Conservation (phyloP, 257 asterid species). For the Nemophila menziesii region DNA sequence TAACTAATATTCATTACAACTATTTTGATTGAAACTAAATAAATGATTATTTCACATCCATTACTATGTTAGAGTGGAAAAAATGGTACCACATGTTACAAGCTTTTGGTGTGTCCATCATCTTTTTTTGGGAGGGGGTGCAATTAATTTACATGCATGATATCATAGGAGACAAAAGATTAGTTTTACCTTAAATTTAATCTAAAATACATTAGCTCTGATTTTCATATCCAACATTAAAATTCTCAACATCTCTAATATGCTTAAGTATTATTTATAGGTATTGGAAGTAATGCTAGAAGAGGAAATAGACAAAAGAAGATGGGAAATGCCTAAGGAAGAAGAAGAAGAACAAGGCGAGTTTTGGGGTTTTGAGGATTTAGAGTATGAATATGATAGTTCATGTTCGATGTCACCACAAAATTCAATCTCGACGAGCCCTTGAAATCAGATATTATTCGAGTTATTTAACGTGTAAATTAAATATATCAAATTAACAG, state of each 20-base stretch:
- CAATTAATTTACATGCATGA: no score
- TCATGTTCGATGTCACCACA: slow-evolving; percentile 47
- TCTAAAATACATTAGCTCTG: no score
- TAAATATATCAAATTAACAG: no score
- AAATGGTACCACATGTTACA: background rate
- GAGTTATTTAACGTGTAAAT: no score
- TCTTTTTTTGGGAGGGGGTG: background rate
- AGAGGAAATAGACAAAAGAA: slow-evolving; percentile 47
- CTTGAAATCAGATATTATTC: no score
- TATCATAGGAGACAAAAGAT: no score
- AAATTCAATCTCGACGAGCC: slow-evolving; percentile 28
- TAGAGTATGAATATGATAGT: slow-evolving; percentile 60
- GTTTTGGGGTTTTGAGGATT: slow-evolving; percentile 89
- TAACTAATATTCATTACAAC: slow-evolving; percentile 21
- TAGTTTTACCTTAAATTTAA: background rate
- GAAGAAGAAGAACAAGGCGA: slow-evolving; percentile 60
- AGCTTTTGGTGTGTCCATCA: no score
- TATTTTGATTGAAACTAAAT: no score
- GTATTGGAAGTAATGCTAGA: slow-evolving; percentile 49
- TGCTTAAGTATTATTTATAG: slow-evolving; percentile 17
- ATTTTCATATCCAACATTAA: no score
- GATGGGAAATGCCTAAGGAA: slow-evolving; percentile 65
- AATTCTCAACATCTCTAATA: no score
- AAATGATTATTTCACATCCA: no score
- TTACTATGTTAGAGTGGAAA: no score